Evolutionary conservation across 306 rosid species (phyloP), one percentile per base, ranked within the genome.

Genomic region (Styphnolobium japonicum): DNA sequence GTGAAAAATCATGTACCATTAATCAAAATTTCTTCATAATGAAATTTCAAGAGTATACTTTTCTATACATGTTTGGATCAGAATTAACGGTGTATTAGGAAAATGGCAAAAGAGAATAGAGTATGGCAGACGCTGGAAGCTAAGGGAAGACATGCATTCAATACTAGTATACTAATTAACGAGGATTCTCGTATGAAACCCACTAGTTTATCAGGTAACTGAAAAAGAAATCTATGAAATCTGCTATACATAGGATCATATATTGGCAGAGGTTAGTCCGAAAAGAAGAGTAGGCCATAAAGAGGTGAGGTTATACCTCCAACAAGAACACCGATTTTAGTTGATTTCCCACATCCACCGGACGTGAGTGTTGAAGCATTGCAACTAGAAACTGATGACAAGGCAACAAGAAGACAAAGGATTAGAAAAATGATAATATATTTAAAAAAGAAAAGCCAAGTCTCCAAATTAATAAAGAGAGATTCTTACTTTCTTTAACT

Each of bases 241-340:
- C 43, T 77, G 21, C 66, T 15, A 77, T 10, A 15, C n/a, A 5
- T 48, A 1, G 14, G 49, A 65, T 39, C 34, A 46, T 71, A 71
- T 52, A 16, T 21, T 10, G 29, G 42, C 43, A 69, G 10, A 23
- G 46, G 4, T 48, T 46, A 46, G 42, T 49, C 4, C 16, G 5
- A 62, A 61, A 69, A 63, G 22, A 21, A 48, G 11, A 31, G 53
- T 9, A 74, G n/a, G 42, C n/a, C 19, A 37, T 65, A 37, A 34
- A 36, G 71, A n/a, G 7, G 64, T 22, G 39, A 71, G 80, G 16
- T 36, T 86, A 40, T 90, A 93, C 99, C 99, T 87, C 83, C 92
- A 53, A 88, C 80, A 45, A 89, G 83, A 78, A 74, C 52, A 48
- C 85, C 81, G 14, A 88, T 77, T 88, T 78, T 88, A 46, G 71